Conservation (phyloP, 495 filamentous ascomycete species). For the Sordaria brevicollis region DNA sequence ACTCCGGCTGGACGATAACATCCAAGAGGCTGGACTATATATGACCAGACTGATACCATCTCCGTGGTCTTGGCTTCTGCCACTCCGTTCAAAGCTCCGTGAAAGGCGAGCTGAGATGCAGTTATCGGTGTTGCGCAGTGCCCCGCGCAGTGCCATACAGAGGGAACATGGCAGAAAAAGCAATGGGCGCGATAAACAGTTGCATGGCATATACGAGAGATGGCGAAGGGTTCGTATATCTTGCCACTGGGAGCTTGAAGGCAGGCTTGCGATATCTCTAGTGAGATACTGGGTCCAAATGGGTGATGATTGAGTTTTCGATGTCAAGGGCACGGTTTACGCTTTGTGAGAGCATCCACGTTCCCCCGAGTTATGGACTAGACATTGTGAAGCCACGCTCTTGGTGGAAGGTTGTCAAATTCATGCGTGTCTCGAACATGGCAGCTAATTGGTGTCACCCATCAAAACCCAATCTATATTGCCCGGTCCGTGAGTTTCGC, state of each 20-base stretch:
- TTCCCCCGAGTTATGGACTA: background rate
- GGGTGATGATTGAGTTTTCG: background rate
- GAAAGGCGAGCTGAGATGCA: background rate
- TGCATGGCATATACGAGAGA: background rate
- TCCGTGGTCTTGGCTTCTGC: background rate
- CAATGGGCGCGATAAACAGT: background rate
- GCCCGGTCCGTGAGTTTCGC: background rate
- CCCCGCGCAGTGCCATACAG: too few species aligned
- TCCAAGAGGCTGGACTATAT: background rate
- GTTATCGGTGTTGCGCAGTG: background rate
- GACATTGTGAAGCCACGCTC: background rate
- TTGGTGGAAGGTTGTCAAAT: background rate
- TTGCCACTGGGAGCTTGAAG: background rate
- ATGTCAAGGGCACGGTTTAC: background rate
- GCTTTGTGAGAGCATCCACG: background rate
- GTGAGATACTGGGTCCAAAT: background rate
- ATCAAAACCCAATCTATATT: background rate
- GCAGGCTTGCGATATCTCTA: background rate
- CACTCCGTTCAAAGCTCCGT: too few species aligned
- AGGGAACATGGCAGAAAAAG: background rate
- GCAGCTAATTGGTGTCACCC: background rate
- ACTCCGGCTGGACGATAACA: background rate
- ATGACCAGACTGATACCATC: background rate
- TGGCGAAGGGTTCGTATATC: background rate
- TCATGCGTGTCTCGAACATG: background rate